Evolutionary conservation across 1,284 basidiomycete species (phyloP).

Genomic region (Ganoderma meredithae): DNA sequence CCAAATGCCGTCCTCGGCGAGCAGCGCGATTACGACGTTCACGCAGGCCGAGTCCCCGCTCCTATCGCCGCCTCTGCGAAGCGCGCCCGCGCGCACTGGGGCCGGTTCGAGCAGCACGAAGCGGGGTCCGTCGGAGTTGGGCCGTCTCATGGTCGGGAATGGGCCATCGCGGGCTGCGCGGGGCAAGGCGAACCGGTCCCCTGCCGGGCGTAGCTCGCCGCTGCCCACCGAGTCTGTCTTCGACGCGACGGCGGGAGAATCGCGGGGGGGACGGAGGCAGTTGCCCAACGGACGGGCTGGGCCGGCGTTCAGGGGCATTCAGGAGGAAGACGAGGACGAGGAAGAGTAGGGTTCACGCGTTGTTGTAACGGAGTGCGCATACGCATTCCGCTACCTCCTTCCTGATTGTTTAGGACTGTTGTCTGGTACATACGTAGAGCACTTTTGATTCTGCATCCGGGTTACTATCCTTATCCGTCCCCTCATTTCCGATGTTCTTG

Average conservation of each 20-base stretch:
- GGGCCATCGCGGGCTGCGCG: conserved; percentile 32
- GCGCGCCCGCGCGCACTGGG: conserved; percentile 24
- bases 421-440: conserved; percentile 24
- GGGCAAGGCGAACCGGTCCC: conserved; percentile 61
- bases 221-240: conserved; percentile 57
- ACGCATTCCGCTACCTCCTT: conserved; percentile 2
- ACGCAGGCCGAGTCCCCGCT: conserved; percentile 35
- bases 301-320: conserved; percentile 70
- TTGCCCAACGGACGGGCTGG: conserved; percentile 68
- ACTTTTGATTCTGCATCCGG: conserved; percentile 3
- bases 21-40: conserved; percentile 32
- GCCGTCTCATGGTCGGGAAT: conserved; percentile 36
- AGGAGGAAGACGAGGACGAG: conserved; percentile 80
- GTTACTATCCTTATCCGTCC: conserved; percentile 15
- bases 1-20: conserved; percentile 61
- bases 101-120: conserved; percentile 13
- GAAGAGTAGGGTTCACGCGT: conserved; percentile 51
- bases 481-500: conserved; percentile 5
- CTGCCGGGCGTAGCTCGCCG: conserved; percentile 64
- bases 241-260: conserved; percentile 56
- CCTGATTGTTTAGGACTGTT: conserved; percentile 23
- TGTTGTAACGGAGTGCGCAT: not conserved
- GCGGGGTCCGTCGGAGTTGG: conserved; percentile 36
- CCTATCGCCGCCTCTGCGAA: conserved; percentile 33
- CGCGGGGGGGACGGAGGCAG: conserved; percentile 61